Percentiles rank a stretch among this genome's conserved stretches.
Evolutionary conservation across 2,329 filamentous ascomycete genomes (phyloP).

Genomic region (Nakataea oryzae): DNA sequence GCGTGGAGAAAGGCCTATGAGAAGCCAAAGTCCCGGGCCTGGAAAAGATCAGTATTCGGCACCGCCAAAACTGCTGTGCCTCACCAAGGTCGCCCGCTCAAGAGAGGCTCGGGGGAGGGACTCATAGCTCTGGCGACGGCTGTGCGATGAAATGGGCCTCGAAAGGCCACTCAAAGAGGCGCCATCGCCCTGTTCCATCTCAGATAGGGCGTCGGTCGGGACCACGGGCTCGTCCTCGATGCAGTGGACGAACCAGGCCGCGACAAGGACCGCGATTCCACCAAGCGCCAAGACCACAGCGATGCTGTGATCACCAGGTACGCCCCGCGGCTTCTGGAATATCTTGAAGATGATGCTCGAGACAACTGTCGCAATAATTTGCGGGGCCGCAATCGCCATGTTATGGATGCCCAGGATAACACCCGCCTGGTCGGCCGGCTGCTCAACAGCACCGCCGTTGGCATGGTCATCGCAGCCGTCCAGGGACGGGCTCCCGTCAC

Average conservation of each 20-base stretch:
- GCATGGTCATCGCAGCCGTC: conserved; percentile 16
- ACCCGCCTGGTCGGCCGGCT: conserved; percentile 66
- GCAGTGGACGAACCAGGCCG: conserved; percentile 60
- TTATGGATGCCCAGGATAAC: conserved; percentile 94
- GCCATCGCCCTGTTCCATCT: conserved; percentile 27
- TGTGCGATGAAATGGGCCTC: conserved; percentile 16
- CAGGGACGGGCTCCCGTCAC: conserved; percentile 8
- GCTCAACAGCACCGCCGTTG: conserved; percentile 25
- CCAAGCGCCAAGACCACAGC: conserved; percentile 79
- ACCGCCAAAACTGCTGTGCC: conserved; percentile 38
- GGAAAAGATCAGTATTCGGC: conserved; percentile 27
- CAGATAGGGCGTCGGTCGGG: conserved; percentile 21
- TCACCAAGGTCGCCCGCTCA: conserved; percentile 33
- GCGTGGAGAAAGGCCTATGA: background rate
- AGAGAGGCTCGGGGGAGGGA: conserved; percentile 29
- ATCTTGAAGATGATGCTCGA: conserved; percentile 77
- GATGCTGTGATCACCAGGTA: conserved; percentile 77
- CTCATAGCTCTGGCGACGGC: conserved; percentile 29
- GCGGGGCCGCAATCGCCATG: conserved; percentile 82
- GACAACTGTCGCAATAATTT: conserved; percentile 79
- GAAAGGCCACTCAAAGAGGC: background rate
- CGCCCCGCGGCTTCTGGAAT: conserved; percentile 78
- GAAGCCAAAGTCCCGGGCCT: background rate
- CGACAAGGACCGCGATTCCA: conserved; percentile 65
- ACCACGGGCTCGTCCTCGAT: conserved; percentile 50